Base-by-base conservation (phyloP, 805 yeast genomes). In the Schizosaccharomyces pombe region DNA sequence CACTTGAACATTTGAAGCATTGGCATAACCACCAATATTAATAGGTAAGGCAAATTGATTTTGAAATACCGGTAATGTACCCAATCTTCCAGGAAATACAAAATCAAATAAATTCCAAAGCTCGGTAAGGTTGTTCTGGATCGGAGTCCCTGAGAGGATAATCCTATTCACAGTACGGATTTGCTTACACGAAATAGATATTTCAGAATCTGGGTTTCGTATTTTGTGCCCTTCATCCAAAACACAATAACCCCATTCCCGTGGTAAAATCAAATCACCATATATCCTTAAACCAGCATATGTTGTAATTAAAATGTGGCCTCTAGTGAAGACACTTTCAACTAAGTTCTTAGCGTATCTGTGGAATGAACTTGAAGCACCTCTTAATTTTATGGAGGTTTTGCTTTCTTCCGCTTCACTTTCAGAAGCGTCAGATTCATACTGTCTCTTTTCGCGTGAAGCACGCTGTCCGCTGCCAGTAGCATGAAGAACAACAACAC, bases 191-290 rank as follows among this genome's bases (percentile, higher is more conserved):
- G 82, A 73, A 34, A 91, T 68, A 0, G 96, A 81, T 4, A 91
- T 82, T 55, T 79, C 93, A 55, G 91, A 78, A 62, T 91, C 86
- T 0, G 98, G 97, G 63, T 91, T 91, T 60, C 97, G 72, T 55
- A 91, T 91, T 66, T 89, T 91, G 66, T 91, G 98, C 1, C 98
- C 98, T 64, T 91, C 98, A 66, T 89, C 98, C 9, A 89, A 67
- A 0, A 89, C 85, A 16, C 80, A 89, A 62, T 87, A 89, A 0
- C 87, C 86, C 97, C 97, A 91, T 51, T 75, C 69, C 9, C 74
- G 70, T 0, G 82, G 77, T n/a, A 85, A 65, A 3, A 85, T 65
- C 22, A 73, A 67, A 33, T 75, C 75, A 3, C 82, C 70, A 63
- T 85, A 84, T 8, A 82, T 73, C 56, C 81, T 70, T 53, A 91